Conservation (phyloP, 805 yeast genomes). For the Wickerhamiella azymoides region DNA sequence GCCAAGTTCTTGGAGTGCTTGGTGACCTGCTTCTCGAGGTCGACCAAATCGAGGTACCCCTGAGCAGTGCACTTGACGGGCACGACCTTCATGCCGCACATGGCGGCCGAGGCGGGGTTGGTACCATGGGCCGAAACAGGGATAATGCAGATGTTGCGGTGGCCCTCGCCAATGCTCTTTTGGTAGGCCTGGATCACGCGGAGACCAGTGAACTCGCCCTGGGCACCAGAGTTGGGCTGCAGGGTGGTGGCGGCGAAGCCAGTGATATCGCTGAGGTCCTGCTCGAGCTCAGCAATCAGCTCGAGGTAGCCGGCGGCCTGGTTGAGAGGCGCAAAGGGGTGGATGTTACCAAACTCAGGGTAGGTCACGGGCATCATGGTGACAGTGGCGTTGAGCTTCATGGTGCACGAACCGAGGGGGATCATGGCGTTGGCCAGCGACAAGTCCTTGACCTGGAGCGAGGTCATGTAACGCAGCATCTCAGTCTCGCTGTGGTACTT, state of each 20-base stretch:
- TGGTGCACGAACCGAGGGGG: constrained; percentile 94
- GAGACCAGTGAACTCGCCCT: constrained; percentile 93
- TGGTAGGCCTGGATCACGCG: constrained; percentile 72
- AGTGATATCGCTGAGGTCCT: constrained; percentile 79
- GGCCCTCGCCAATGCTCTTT: constrained; percentile 50
- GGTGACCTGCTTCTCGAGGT: constrained; percentile 57
- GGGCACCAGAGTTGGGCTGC: constrained; percentile 98
- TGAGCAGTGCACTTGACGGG: constrained; percentile 74
- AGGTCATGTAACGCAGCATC: constrained; percentile 79
- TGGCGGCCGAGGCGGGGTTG: constrained; percentile 96
- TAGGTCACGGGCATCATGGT: constrained; percentile 90
- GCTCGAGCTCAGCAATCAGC: constrained; percentile 60
- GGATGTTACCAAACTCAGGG: constrained; percentile 81
- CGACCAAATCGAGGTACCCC: constrained; percentile 76
- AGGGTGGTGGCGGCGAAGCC: constrained; percentile 83
- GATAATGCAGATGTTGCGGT: constrained; percentile 77
- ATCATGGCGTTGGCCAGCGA: constrained; percentile 95
- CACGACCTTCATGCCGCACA: constrained; percentile 90
- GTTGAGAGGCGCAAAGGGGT: constrained; percentile 81
- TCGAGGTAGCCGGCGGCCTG: constrained; percentile 84
- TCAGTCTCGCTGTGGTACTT: constrained; percentile 87
- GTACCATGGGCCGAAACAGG: constrained; percentile 98
- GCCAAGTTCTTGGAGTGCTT: constrained; percentile 61
- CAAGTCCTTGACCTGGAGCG: constrained; percentile 73
- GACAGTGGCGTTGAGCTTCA: constrained; percentile 92